A percentile compares a stretch with the other conserved stretches of the same genome.
Evolutionary conservation across 1,139 yeast genomes (phyloP).

Genomic region (Lodderomyces metapsilosis): DNA sequence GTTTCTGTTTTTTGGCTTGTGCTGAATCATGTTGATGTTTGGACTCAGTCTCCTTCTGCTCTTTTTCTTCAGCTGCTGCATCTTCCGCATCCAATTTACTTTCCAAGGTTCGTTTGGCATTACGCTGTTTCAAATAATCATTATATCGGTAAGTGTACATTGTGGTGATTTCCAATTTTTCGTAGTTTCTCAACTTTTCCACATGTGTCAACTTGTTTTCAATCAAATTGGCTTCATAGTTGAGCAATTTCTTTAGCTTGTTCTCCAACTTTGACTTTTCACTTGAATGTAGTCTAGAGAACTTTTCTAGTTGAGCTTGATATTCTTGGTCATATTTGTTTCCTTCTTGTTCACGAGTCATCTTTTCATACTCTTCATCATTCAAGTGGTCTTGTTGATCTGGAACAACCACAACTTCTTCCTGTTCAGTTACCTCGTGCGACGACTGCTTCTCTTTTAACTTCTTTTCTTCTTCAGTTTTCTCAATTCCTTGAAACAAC

Average conservation of each 20-base stretch:
- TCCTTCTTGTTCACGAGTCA: constrained; percentile 18
- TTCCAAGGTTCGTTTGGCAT: constrained; percentile 30
- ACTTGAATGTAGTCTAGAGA: constrained; percentile 19
- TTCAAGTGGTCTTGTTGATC: constrained; percentile 27
- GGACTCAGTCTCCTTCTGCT: neutral
- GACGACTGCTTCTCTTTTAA: neutral
- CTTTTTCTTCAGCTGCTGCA: constrained; percentile 2
- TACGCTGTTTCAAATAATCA: constrained; percentile 37
- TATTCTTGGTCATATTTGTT: constrained; percentile 22
- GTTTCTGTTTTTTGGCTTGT: constrained; percentile 5
- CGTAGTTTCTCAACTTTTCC: constrained; percentile 28
- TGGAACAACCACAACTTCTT: constrained; percentile 10
- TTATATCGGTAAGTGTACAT: constrained; percentile 36
- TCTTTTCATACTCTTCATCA: constrained; percentile 35
- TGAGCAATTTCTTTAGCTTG: constrained; percentile 19
- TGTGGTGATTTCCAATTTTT: constrained; percentile 8
- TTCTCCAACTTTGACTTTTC: constrained; percentile 19
- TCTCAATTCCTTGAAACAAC: constrained; percentile 48
- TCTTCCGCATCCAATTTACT: constrained; percentile 7
- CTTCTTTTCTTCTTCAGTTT: constrained; percentile 14
- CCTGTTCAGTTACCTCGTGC: constrained; percentile 9
- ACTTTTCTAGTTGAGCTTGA: constrained; percentile 14
- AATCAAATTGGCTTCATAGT: constrained; percentile 34
- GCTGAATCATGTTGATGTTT: too few species aligned
- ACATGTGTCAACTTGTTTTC: constrained; percentile 37